Conservation (phyloP, 257 asterid species). For the Ophiorrhiza pumila region DNA sequence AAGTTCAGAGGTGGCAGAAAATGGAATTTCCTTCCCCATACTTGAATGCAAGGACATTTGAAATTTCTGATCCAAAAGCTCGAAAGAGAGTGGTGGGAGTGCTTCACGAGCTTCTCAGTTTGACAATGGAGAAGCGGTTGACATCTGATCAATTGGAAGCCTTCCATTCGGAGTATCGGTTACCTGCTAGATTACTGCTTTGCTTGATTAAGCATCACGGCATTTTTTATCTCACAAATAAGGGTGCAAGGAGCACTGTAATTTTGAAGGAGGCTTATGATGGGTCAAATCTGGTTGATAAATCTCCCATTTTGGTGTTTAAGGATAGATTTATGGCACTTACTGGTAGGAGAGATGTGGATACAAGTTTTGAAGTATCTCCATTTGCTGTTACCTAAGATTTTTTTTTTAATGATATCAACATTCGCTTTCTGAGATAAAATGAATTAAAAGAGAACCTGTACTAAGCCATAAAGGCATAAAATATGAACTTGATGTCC, state of each 20-base stretch:
- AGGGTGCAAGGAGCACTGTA: slow-evolving; percentile 76
- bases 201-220: slow-evolving; percentile 86
- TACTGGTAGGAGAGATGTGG: slow-evolving; percentile 50
- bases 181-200: slow-evolving; percentile 74
- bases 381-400: background rate
- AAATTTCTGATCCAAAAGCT: slow-evolving; percentile 66
- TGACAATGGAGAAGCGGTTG: slow-evolving; percentile 81
- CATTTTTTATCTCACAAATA: slow-evolving; percentile 81
- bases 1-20: slow-evolving; percentile 82
- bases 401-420: background rate
- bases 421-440: no score
- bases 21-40: slow-evolving; percentile 96
- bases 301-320: slow-evolving; percentile 62
- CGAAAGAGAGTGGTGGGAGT: slow-evolving; percentile 80
- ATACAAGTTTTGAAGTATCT: slow-evolving; percentile 22
- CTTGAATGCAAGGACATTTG: slow-evolving; percentile 72
- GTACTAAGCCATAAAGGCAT: no score
- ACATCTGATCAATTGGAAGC: slow-evolving; percentile 84
- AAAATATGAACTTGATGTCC: no score
- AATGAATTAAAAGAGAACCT: no score
- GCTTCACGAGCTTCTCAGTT: slow-evolving; percentile 91
- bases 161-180: slow-evolving; percentile 63
- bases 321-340: slow-evolving; percentile 58
- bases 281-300: slow-evolving; percentile 55
- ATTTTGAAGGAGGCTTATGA: slow-evolving; percentile 80